Evolutionary conservation across 306 rosid genomes (phyloP).

Genomic region (Dalbergia cochinchinensis): DNA sequence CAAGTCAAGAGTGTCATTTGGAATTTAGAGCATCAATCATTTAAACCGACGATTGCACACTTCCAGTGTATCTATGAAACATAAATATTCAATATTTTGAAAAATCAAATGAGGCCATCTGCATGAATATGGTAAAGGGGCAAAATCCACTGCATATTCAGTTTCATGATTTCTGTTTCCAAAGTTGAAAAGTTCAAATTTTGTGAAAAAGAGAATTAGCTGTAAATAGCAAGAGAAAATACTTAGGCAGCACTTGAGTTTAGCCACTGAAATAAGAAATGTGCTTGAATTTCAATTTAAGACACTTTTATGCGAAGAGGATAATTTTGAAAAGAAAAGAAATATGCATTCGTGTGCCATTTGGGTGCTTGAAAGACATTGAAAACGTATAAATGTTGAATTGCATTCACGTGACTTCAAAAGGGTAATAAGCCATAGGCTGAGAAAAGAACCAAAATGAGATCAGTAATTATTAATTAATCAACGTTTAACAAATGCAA

Average conservation of each 20-base stretch:
- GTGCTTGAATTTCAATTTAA: constrained; percentile 19
- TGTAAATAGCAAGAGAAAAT: constrained; percentile 25
- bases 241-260: constrained; percentile 14
- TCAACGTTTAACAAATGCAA: constrained; percentile 23
- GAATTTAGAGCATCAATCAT: background rate
- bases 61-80: background rate
- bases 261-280: constrained; percentile 33
- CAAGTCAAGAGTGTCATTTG: background rate
- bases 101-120: background rate
- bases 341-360: background rate
- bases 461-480: background rate
- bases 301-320: background rate
- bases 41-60: background rate
- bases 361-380: background rate
- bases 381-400: background rate
- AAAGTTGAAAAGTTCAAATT: background rate
- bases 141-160: background rate
- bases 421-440: constrained; percentile 7
- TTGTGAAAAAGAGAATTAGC: background rate
- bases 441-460: constrained; percentile 24
- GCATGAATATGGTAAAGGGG: background rate
- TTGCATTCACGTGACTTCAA: background rate
- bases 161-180: constrained; percentile 23
- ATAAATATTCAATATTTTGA: constrained; percentile 14
- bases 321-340: background rate